These are phyloP conservation scores for Scorias spongiosa DNA, from an alignment of 2,329 filamentous ascomycete species.

Conservation along the genomic window DNA sequence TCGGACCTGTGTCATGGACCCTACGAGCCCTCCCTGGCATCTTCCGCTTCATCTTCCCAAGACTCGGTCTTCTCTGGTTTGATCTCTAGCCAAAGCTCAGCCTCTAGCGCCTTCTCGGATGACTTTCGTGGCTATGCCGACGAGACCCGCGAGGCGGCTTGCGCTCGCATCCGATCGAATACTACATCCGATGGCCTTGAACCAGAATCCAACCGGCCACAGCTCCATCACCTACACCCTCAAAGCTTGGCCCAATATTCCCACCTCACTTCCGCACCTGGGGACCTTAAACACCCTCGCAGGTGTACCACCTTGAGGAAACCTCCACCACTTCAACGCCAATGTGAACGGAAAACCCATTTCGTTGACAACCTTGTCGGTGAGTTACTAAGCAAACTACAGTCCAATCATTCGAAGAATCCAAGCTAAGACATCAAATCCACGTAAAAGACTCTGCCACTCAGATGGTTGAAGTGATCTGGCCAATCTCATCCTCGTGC, in stretches of 20 bases:
- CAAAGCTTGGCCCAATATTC: conserved; percentile 6
- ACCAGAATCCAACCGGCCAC: background rate
- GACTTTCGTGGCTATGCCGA: conserved; percentile 35
- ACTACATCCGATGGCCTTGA: background rate
- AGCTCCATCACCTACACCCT: no score
- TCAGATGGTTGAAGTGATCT: conserved; percentile 93
- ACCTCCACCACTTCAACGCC: conserved; percentile 65
- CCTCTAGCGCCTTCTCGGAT: conserved; percentile 46
- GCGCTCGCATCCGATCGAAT: conserved; percentile 8
- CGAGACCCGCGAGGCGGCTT: conserved; percentile 13
- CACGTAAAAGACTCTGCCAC: conserved; percentile 70
- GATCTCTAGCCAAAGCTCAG: conserved; percentile 30
- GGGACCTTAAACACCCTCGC: conserved; percentile 48
- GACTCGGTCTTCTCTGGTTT: conserved; percentile 62
- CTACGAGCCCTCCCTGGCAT: conserved; percentile 57
- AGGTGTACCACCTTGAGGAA: conserved; percentile 40
- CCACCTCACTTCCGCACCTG: conserved; percentile 34
- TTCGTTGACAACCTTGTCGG: conserved; percentile 96
- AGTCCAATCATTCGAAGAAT: conserved; percentile 19
- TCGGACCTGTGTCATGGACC: conserved; percentile 24
- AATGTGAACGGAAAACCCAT: conserved; percentile 81
- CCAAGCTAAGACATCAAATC: conserved; percentile 7
- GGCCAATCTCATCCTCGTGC: conserved; percentile 76
- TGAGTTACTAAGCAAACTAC: conserved; percentile 41
- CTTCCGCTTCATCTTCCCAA: conserved; percentile 60